phyloP scores from a whole-genome alignment of 805 yeast genomes.

The Myxozyma melibiosi region DNA sequence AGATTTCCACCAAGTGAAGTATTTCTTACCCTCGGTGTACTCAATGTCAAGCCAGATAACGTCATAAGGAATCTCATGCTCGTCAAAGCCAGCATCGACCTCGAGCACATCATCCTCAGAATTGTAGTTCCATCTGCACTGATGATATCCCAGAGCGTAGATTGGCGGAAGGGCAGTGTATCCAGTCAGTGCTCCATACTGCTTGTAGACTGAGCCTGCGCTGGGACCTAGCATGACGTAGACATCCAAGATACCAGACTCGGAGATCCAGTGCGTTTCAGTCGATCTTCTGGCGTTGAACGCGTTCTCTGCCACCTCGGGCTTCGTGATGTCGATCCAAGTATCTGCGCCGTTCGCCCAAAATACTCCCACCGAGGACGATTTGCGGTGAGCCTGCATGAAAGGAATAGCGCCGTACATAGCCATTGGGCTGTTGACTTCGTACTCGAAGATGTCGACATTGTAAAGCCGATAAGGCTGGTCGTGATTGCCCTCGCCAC shows the following conservation, averaged over 20 bases:
- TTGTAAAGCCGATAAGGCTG: conserved; percentile 89
- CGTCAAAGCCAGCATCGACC: conserved; percentile 70
- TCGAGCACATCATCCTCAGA: conserved; percentile 82
- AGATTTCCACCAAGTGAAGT: conserved; percentile 85
- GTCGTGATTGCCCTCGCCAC: conserved; percentile 39
- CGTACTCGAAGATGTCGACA: conserved; percentile 95
- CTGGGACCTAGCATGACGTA: conserved; percentile 63
- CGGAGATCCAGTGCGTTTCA: conserved; percentile 90
- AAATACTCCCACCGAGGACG: conserved; percentile 70
- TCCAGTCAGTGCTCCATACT: conserved; percentile 76
- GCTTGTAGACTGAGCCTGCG: conserved; percentile 57
- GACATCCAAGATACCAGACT: conserved; percentile 80
- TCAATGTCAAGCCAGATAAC: conserved; percentile 94
- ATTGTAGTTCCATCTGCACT: conserved; percentile 96
- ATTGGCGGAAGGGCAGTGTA: conserved; percentile 69
- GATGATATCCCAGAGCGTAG: conserved; percentile 88
- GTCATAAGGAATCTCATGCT: conserved; percentile 77
- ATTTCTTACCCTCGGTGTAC: conserved; percentile 81
- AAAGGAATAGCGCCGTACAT: conserved; percentile 97
- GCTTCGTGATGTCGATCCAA: conserved; percentile 66
- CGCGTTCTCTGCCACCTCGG: conserved; percentile 26
- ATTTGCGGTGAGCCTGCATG: conserved; percentile 66
- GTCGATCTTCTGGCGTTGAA: conserved; percentile 38
- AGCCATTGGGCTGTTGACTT: conserved; percentile 75
- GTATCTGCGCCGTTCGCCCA: conserved; percentile 96